Conservation (phyloP, 495 filamentous ascomycete genomes). For the Daldinia caldariorum region DNA sequence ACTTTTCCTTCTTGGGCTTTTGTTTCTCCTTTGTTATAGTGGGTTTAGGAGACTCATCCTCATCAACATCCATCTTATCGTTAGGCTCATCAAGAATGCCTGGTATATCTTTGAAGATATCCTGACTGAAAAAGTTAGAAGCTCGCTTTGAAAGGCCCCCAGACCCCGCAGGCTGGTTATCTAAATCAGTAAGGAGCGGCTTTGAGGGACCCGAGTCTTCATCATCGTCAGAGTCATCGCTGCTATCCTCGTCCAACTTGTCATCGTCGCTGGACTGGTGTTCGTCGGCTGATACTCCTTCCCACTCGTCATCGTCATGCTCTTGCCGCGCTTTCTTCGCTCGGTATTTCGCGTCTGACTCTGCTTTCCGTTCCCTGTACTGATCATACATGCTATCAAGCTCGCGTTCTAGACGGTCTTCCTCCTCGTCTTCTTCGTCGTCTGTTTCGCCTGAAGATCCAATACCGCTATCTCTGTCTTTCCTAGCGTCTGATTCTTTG, state of each 20-base stretch:
- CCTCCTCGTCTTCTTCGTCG: conserved; percentile 77
- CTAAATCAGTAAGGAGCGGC: conserved; percentile 63
- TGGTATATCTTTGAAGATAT: conserved; percentile 86
- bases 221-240: conserved; percentile 65
- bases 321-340: conserved; percentile 88
- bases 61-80: conserved; percentile 63
- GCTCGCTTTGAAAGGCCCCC: conserved; percentile 81
- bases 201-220: conserved; percentile 52
- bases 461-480: conserved; percentile 69
- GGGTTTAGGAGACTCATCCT: conserved; percentile 52
- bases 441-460: conserved; percentile 64
- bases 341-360: conserved; percentile 82
- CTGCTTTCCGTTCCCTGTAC: conserved; percentile 82
- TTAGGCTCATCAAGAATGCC: conserved; percentile 63
- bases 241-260: conserved; percentile 62
- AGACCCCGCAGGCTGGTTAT: conserved; percentile 55
- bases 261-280: conserved; percentile 66
- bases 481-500: conserved; percentile 62
- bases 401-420: conserved; percentile 81
- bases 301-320: conserved; percentile 87
- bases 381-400: conserved; percentile 86
- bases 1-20: conserved; percentile 40
- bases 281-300: conserved; percentile 81
- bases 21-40: conserved; percentile 22
- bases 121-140: conserved; percentile 90